phyloP scores from a whole-genome alignment of 1,139 yeast genomes.

The Scheffersomyces insectosa region DNA sequence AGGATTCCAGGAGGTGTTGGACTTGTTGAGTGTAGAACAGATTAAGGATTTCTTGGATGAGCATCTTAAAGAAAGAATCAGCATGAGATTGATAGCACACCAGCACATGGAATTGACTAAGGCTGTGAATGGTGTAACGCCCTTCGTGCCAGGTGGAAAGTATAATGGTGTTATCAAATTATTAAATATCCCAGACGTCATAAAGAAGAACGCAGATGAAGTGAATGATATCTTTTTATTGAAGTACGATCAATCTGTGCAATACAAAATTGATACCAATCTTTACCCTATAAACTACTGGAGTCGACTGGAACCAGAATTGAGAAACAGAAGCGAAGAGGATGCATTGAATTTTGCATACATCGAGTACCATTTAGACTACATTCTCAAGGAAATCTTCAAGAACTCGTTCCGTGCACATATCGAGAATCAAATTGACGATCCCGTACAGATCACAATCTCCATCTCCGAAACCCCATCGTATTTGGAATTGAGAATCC shows the following conservation, averaged over 20 bases:
- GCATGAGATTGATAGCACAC: conserved; percentile 81
- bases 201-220: conserved; percentile 64
- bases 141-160: conserved; percentile 36
- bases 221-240: conserved; percentile 81
- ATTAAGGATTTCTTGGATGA: conserved; percentile 66
- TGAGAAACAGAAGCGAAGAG: conserved; percentile 18
- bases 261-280: conserved; percentile 54
- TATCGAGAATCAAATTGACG: conserved; percentile 60
- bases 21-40: conserved; percentile 47
- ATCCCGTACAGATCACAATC: conserved; percentile 70
- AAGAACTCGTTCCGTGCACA: conserved; percentile 88
- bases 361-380: conserved; percentile 84
- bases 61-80: conserved; percentile 82
- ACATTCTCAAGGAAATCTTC: conserved; percentile 80
- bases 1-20: conserved; percentile 77
- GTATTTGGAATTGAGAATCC: conserved; percentile 61
- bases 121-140: conserved; percentile 4
- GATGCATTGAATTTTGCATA: conserved; percentile 58
- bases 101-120: conserved; percentile 61
- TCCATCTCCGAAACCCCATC: conserved; percentile 49
- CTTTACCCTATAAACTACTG: conserved; percentile 34
- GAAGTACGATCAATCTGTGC: conserved; percentile 76
- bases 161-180: conserved; percentile 72
- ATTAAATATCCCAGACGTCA: conserved; percentile 60
- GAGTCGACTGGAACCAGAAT: conserved; percentile 32